Evolutionary conservation across 257 asterid species (phyloP), one percentile per base, ranked within the genome.

Genomic region (Lavandula angustifolia): DNA sequence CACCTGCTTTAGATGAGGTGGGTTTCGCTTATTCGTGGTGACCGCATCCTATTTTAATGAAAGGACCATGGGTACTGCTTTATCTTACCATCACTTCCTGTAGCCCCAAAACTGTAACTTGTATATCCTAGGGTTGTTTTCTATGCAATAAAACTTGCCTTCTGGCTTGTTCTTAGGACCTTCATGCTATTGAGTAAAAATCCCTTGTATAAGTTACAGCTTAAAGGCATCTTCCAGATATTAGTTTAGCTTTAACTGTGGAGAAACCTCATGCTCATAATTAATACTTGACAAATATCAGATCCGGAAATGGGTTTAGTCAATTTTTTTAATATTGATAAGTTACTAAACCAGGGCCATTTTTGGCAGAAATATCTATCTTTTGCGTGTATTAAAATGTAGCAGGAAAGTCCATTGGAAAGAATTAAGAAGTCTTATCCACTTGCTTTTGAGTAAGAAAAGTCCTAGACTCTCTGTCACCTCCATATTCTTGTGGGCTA

Each of bases 1-100:
- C 98, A 59, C 98, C 98, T 35, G 95, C 80, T 73, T 64, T 92
- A 61, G 81, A 87, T 78, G 87, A 89, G 95, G 97, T 84, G 70
- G 75, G 86, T 79, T 66, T 68, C 31, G 68, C 67, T 41, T 37
- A 44, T 34, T 57, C 63, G 55, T 42, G 38, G 70, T 40, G 50
- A 58, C 37, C 16, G 17, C 49, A 18, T 63, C 48, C 50, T 12
- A 47, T 34, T 42, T 52, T 43, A 27, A 35, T 35, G 32, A 33
- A n/a, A n/a, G n/a, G n/a, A n/a, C n/a, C n/a, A n/a, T n/a, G n/a
- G n/a, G 18, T 52, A 42, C 66, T 37, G 38, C 70, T 60, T 65
- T 43, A 53, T 47, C 44, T 6, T 69, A 12, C 32, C 64, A 42
- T 40, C n/a, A 16, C 18, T 46, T 27, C 44, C 46, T 53, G 40